phyloP scores from a whole-genome alignment of 2,329 filamentous ascomycete genomes.

The Pseudogymnoascus sp. region DNA sequence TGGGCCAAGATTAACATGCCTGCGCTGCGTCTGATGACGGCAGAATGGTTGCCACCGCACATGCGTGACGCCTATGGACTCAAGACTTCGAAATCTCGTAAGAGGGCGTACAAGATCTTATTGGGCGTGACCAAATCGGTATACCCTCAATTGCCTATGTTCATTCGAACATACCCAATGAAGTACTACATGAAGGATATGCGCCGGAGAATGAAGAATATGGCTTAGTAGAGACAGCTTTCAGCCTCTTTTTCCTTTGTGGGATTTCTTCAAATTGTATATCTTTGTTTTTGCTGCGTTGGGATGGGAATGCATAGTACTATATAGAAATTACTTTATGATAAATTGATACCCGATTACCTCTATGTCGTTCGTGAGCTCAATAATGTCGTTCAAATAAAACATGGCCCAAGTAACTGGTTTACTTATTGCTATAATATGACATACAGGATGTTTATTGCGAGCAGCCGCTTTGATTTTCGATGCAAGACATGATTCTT shows the following conservation, averaged over 20 bases:
- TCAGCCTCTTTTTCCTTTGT: not conserved
- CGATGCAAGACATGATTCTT: too few species aligned
- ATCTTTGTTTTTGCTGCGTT: not conserved
- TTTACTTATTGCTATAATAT: too few species aligned
- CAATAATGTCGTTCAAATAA: not conserved
- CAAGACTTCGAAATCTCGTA: not conserved
- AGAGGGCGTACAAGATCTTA: not conserved
- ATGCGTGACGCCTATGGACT: slow-evolving; percentile 22
- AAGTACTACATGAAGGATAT: slow-evolving; percentile 22
- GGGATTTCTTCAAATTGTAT: not conserved
- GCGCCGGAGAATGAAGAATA: slow-evolving; percentile 10
- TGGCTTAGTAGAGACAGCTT: not conserved
- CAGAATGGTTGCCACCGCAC: slow-evolving; percentile 18
- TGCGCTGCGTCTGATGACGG: slow-evolving; percentile 18
- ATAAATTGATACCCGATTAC: not conserved
- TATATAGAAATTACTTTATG: not conserved
- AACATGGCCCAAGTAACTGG: not conserved
- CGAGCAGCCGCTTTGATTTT: too few species aligned
- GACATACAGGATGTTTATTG: too few species aligned
- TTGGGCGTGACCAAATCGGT: slow-evolving; percentile 21
- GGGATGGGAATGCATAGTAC: not conserved
- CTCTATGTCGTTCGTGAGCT: not conserved
- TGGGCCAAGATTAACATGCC: slow-evolving; percentile 19
- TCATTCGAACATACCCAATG: slow-evolving; percentile 22
- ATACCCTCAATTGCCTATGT: slow-evolving; percentile 26